Conservation (phyloP, 495 filamentous ascomycete genomes). For the Hypoxylon lienhwacheense region DNA sequence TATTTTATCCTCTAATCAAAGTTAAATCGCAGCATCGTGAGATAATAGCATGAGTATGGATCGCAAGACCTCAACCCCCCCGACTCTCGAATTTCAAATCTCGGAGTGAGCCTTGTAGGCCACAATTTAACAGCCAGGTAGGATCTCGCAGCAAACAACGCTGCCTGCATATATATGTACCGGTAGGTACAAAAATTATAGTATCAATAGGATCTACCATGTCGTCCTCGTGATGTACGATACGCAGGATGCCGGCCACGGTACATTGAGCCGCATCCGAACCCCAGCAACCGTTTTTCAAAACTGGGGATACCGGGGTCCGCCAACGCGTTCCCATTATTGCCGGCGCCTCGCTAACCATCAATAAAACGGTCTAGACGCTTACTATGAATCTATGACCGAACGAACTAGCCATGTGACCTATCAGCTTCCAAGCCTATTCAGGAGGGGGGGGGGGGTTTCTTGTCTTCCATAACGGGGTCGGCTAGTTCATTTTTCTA, state of each 20-base stretch:
- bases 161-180: neutral
- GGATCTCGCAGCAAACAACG: neutral
- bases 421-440: neutral
- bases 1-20: no score
- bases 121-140: neutral
- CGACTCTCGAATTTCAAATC: neutral
- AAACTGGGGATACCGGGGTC: constrained; percentile 3
- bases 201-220: neutral
- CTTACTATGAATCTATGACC: neutral
- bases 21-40: constrained; percentile 1
- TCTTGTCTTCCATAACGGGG: no score
- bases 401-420: neutral
- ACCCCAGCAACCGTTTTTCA: constrained; percentile 3
- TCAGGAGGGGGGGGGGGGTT: neutral
- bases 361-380: constrained; percentile 11
- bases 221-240: constrained; percentile 11
- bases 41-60: constrained; percentile 3
- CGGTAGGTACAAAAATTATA: no score
- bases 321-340: neutral
- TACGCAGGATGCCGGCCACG: constrained; percentile 11
- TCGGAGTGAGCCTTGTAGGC: neutral
- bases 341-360: neutral
- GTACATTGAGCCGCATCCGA: constrained; percentile 33
- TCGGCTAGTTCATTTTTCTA: no score
- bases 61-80: neutral